These are phyloP conservation scores for Reutealis trisperma DNA, from an alignment of 345 rosid genomes.

Conservation along the genomic window DNA sequence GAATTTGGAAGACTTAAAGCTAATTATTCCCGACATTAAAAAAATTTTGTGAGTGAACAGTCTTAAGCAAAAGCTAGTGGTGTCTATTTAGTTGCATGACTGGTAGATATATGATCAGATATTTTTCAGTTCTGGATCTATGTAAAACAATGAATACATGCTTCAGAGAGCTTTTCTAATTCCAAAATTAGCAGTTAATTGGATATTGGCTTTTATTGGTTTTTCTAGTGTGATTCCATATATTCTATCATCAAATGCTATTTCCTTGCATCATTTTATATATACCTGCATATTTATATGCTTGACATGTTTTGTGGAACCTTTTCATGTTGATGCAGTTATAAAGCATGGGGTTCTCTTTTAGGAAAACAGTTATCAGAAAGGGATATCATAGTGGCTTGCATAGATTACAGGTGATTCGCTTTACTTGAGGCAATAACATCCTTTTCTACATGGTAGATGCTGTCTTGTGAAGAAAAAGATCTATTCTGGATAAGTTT, in stretches of 20 bases:
- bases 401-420: conserved; percentile 91
- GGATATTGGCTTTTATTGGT: neutral
- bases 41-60: neutral
- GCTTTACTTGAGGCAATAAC: neutral
- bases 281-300: conserved; percentile 5
- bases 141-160: neutral
- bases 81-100: neutral
- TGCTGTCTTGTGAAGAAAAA: conserved; percentile 3
- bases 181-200: neutral
- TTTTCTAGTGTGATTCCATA: neutral
- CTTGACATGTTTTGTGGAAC: conserved; percentile 20
- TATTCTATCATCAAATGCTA: neutral
- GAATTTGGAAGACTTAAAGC: conserved; percentile 3
- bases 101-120: neutral
- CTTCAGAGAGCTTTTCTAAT: neutral
- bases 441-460: neutral
- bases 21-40: neutral
- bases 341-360: conserved; percentile 98
- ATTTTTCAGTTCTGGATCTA: neutral
- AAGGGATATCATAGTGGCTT: conserved; percentile 89
- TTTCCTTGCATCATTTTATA: neutral
- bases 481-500: neutral
- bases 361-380: conserved; percentile 92
- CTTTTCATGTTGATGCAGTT: conserved; percentile 55
- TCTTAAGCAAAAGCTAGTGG: conserved; percentile 5